Conservation (phyloP, 2,329 filamentous ascomycete species). For the Fusarium annulatum region DNA sequence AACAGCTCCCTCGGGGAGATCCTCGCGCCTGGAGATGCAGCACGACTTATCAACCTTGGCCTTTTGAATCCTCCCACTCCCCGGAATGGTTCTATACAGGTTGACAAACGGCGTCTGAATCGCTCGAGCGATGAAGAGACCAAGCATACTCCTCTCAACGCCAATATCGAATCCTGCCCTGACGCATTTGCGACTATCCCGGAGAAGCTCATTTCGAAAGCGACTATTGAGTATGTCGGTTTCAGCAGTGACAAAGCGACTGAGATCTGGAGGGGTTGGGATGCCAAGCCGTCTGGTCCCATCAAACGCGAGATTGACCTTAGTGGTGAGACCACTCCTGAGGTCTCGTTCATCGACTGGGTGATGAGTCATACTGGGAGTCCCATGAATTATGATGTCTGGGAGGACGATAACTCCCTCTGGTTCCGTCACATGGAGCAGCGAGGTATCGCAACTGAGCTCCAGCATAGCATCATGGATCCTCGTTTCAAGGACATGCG, state of each 20-base stretch:
- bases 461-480: neutral
- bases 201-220: neutral
- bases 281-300: neutral
- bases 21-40: neutral
- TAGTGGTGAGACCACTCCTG: rapidly evolving
- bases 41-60: neutral
- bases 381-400: neutral
- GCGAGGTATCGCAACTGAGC: neutral
- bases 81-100: neutral
- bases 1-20: neutral
- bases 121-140: neutral
- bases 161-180: neutral
- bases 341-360: neutral
- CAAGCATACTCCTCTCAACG: neutral
- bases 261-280: neutral
- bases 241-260: neutral
- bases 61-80: neutral
- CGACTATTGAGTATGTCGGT: neutral
- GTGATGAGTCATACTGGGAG: neutral
- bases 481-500: neutral
- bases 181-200: neutral
- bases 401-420: neutral
- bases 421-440: neutral
- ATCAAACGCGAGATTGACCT: neutral
- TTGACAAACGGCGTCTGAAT: neutral